phyloP scores from a whole-genome alignment of 371 early-diverging fungal species.

The Funneliformis caledonium region DNA sequence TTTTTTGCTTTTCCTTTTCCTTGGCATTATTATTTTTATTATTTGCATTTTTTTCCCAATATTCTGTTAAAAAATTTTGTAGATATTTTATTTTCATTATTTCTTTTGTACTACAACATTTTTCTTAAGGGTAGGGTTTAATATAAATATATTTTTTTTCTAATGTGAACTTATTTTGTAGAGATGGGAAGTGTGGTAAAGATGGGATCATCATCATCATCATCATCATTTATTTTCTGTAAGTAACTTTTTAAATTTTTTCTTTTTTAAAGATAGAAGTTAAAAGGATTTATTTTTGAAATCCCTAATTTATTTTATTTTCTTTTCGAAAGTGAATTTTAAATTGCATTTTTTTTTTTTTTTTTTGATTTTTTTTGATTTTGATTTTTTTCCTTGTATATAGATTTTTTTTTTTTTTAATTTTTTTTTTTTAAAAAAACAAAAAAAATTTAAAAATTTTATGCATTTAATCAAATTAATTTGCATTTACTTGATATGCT shows the following conservation, averaged over 20 bases:
- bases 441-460: neutral
- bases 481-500: too few relatives aligned
- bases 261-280: neutral
- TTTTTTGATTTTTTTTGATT: neutral
- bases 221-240: neutral
- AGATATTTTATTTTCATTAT: neutral
- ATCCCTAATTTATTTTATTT: neutral
- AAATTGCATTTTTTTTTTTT: neutral
- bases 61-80: neutral
- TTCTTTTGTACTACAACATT: neutral
- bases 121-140: neutral
- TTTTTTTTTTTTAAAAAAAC: neutral
- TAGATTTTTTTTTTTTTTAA: neutral
- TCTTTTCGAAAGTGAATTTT: neutral
- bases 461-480: neutral
- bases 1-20: too few relatives aligned
- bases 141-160: neutral
- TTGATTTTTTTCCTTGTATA: neutral
- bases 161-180: neutral
- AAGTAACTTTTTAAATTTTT: neutral
- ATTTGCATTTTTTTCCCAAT: too few relatives aligned
- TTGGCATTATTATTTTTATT: too few relatives aligned
- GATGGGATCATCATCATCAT: neutral
- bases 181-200: neutral
- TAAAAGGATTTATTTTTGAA: neutral